Percentiles rank a stretch among this genome's conserved stretches.
phyloP scores from a whole-genome alignment of 768 basidiomycete genomes.

The Antrodiella citrinella region DNA sequence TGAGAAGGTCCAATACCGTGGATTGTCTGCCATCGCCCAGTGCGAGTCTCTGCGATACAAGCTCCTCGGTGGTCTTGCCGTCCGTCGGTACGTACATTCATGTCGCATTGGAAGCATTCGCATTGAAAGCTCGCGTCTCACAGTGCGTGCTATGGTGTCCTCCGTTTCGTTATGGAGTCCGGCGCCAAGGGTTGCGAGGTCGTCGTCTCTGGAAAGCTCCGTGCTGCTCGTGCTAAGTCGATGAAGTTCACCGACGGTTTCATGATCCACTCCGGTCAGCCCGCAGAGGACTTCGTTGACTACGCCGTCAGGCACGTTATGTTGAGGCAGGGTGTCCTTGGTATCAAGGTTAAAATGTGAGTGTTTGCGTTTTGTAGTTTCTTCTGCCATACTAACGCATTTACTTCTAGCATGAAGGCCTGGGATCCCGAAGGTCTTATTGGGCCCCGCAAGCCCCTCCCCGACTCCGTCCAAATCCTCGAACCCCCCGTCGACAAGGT shows the following conservation, averaged over 20 bases:
- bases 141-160: slow-evolving; percentile 98
- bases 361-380: slow-evolving; percentile 15
- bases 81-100: slow-evolving; percentile 74
- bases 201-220: slow-evolving; percentile 98
- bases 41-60: slow-evolving; percentile 99
- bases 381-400: slow-evolving; percentile 9
- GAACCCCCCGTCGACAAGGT: slow-evolving; percentile 91
- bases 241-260: slow-evolving; percentile 99
- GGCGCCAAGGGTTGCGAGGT: slow-evolving; percentile 99
- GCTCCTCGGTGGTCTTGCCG: slow-evolving; percentile 97
- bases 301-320: slow-evolving; percentile 97
- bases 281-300: slow-evolving; percentile 93
- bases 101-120: neutral
- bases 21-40: slow-evolving; percentile 96
- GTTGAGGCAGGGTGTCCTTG: slow-evolving; percentile 96
- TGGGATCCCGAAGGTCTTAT: slow-evolving; percentile 85
- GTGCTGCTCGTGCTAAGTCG: slow-evolving; percentile 98
- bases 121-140: neutral
- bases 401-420: slow-evolving; percentile 78
- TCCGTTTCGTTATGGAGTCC: slow-evolving; percentile 99
- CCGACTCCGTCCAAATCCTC: slow-evolving; percentile 85
- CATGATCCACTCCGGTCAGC: slow-evolving; percentile 99
- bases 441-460: slow-evolving; percentile 90
- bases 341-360: slow-evolving; percentile 99
- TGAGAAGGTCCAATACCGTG: slow-evolving; percentile 98